Percentiles rank a stretch among this genome's conserved stretches.
Conservation (phyloP, 352 stramenopile genomes). For the Phytophthora citrophthora region DNA sequence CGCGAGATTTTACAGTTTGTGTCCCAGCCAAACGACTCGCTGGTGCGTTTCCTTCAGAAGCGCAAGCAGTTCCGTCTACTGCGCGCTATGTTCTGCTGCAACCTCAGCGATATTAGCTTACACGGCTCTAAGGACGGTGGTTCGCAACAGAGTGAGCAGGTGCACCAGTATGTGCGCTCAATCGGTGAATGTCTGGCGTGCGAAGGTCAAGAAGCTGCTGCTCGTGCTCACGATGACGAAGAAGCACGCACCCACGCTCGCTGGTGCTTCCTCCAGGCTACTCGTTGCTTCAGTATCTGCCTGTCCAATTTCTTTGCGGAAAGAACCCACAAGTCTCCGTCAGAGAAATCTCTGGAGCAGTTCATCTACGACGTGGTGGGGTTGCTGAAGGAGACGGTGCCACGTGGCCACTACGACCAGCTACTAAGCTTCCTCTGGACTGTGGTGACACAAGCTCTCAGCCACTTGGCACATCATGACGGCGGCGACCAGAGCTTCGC, state of each 20-base stretch:
- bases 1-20: constrained; percentile 63
- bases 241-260: constrained; percentile 38
- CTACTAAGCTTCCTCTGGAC: constrained; percentile 72
- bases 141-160: constrained; percentile 35
- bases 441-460: constrained; percentile 62
- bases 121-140: constrained; percentile 32
- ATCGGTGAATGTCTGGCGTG: constrained; percentile 74
- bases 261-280: constrained; percentile 77
- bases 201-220: constrained; percentile 57
- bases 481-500: constrained; percentile 39
- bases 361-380: constrained; percentile 73
- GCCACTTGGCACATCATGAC: constrained; percentile 35
- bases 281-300: constrained; percentile 76
- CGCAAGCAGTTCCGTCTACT: constrained; percentile 71
- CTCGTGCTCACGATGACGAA: constrained; percentile 38
- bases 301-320: constrained; percentile 64
- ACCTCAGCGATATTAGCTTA: constrained; percentile 63
- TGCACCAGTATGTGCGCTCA: constrained; percentile 59
- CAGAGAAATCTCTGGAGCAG: constrained; percentile 46
- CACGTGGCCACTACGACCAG: constrained; percentile 59
- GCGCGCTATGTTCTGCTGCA: constrained; percentile 72
- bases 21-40: constrained; percentile 55
- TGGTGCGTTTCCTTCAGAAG: constrained; percentile 71
- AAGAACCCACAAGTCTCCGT: constrained; percentile 11
- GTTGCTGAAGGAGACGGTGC: constrained; percentile 72